Percentiles rank a stretch among this genome's conserved stretches.
Evolutionary conservation across 768 basidiomycete genomes (phyloP).

Genomic region (Solioccasus polychromus): DNA sequence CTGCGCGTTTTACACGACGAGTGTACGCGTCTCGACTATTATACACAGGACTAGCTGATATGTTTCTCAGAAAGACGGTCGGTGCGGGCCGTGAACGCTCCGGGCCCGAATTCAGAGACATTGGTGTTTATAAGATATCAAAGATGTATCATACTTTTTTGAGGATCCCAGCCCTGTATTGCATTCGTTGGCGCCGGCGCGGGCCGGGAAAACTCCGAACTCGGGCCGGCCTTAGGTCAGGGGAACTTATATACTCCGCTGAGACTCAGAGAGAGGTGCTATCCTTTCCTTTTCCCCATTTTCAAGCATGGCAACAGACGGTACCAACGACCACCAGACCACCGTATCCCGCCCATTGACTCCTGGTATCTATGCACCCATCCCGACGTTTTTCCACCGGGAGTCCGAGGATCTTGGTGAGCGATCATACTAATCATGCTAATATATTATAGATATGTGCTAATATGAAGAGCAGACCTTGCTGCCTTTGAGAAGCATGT

Average conservation of each 20-base stretch:
- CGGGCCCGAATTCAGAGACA: too few relatives aligned
- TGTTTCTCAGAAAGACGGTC: neutral
- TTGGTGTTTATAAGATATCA: too few relatives aligned
- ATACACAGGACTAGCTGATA: too few relatives aligned
- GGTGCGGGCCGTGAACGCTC: conserved; percentile 4
- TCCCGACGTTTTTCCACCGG: conserved; percentile 80
- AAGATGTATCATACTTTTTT: too few relatives aligned
- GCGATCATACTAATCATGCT: conserved; percentile 20
- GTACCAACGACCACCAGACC: conserved; percentile 16
- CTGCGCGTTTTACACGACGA: neutral
- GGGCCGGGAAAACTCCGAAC: conserved; percentile 1
- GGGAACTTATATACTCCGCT: conserved; percentile 11
- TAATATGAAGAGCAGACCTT: conserved; percentile 44
- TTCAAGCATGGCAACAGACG: conserved; percentile 38
- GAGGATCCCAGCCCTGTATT: too few relatives aligned
- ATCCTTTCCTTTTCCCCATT: neutral
- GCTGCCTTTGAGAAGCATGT: conserved; percentile 67
- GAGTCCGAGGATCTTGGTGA: conserved; percentile 80
- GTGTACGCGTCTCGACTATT: neutral
- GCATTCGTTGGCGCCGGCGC: neutral
- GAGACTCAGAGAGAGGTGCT: neutral
- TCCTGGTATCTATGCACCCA: conserved; percentile 80
- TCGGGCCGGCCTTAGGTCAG: neutral
- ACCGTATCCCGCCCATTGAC: conserved; percentile 52
- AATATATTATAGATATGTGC: conserved; percentile 1